These are phyloP conservation scores for Ceratobasidium sp. DNA, from an alignment of 1,284 basidiomycete species.

Conservation along the genomic window DNA sequence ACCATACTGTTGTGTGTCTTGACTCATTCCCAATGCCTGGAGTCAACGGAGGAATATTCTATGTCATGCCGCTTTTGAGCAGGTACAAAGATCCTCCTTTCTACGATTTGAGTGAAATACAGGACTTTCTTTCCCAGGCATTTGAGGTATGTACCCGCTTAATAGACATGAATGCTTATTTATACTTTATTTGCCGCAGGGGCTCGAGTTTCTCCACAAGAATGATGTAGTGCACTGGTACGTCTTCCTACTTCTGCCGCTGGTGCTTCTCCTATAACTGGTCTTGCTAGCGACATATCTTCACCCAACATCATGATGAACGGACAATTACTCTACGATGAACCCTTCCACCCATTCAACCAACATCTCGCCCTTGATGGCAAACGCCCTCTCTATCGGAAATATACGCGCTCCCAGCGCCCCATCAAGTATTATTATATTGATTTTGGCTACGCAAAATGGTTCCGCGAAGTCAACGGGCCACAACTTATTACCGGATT, in stretches of 20 bases:
- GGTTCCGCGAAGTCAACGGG: background rate
- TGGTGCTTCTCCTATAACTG: background rate
- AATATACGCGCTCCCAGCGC: slow-evolving; percentile 1
- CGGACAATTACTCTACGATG: background rate
- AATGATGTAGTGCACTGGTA: slow-evolving; percentile 29
- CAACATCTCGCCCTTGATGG: background rate
- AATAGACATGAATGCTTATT: background rate
- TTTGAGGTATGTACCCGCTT: slow-evolving; percentile 10
- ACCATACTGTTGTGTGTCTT: slow-evolving; percentile 11
- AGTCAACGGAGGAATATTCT: background rate
- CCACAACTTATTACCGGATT: background rate
- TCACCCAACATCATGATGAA: slow-evolving; percentile 33
- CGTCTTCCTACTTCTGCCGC: background rate
- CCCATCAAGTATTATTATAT: slow-evolving; percentile 26
- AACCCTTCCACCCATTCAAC: slow-evolving; percentile 25
- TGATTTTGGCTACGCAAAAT: slow-evolving; percentile 34
- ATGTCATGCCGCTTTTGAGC: slow-evolving; percentile 10
- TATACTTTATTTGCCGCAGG: background rate
- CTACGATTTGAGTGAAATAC: background rate
- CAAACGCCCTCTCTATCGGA: background rate
- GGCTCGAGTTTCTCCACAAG: slow-evolving; percentile 14
- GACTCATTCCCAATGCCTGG: slow-evolving; percentile 15
- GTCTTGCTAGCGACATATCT: slow-evolving; percentile 26
- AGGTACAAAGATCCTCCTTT: background rate
- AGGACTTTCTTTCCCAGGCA: slow-evolving; percentile 9